These are phyloP conservation scores for Pichia sp. DNA, from an alignment of 1,139 yeast species.

Conservation along the genomic window DNA sequence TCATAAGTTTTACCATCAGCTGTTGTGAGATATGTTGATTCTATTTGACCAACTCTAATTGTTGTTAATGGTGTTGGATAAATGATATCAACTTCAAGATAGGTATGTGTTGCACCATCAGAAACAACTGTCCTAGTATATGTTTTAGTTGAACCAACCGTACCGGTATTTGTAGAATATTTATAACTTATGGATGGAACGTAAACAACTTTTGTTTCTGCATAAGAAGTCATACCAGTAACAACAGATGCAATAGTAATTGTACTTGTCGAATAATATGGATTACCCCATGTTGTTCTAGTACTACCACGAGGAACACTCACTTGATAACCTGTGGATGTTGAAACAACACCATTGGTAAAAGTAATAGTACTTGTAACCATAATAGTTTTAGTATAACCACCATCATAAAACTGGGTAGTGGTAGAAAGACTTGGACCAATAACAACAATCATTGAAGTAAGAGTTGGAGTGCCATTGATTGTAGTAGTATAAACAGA, in stretches of 20 bases:
- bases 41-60: conserved; percentile 1
- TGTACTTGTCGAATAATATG: neutral
- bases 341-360: neutral
- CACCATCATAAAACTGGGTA: neutral
- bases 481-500: conserved; percentile 2
- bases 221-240: neutral
- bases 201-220: neutral
- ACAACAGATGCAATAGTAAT: neutral
- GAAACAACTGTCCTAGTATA: neutral
- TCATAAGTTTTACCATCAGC: neutral
- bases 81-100: conserved; percentile 1
- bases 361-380: neutral
- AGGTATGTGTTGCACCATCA: neutral
- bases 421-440: conserved; percentile 9
- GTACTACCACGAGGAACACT: neutral
- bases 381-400: conserved; percentile 1
- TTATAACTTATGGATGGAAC: neutral
- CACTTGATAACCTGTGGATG: conserved; percentile 2
- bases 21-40: conserved; percentile 1
- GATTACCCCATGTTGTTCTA: neutral
- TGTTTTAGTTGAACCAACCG: neutral
- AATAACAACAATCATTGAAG: conserved; percentile 5
- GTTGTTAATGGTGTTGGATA: conserved; percentile 6
- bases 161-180: neutral
- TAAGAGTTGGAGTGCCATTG: neutral